These are phyloP conservation scores for Pilasporangium apinafurcum DNA, from an alignment of 352 stramenopile genomes.

Conservation along the genomic window DNA sequence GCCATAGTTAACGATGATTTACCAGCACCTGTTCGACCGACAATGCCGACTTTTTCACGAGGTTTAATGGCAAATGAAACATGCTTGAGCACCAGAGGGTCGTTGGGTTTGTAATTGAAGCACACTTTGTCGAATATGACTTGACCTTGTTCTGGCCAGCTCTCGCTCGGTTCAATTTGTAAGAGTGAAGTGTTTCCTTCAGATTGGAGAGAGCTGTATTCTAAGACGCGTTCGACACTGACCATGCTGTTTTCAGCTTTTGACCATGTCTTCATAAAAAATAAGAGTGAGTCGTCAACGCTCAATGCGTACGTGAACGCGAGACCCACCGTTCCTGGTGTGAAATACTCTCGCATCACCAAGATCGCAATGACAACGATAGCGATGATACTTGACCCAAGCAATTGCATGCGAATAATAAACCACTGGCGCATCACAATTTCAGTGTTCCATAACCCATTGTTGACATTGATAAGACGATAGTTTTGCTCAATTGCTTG, in stretches of 20 bases:
- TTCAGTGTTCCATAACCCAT: conserved; percentile 15
- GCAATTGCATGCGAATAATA: conserved; percentile 31
- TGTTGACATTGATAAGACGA: conserved; percentile 18
- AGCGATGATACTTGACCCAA: conserved; percentile 28
- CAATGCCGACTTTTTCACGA: conserved; percentile 1
- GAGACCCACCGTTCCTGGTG: conserved; percentile 67
- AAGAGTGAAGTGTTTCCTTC: conserved; percentile 13
- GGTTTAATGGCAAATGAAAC: conserved; percentile 22
- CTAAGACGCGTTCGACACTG: conserved; percentile 31
- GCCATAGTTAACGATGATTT: conserved; percentile 70
- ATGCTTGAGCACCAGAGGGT: conserved; percentile 9
- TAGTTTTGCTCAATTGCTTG: conserved; percentile 14
- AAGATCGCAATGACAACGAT: conserved; percentile 25
- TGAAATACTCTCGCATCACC: conserved; percentile 11
- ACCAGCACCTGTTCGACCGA: conserved; percentile 30
- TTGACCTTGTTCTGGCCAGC: conserved; percentile 65
- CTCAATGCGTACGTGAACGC: conserved; percentile 85
- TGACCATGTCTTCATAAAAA: conserved; percentile 18
- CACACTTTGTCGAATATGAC: conserved; percentile 63
- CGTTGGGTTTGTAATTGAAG: conserved; percentile 55
- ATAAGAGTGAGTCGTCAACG: conserved; percentile 74
- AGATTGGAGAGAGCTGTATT: conserved; percentile 25
- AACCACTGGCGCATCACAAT: conserved; percentile 32
- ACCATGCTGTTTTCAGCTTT: conserved; percentile 36
- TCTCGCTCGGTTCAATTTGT: conserved; percentile 7